Evolutionary conservation across 169 alveolate genomes (phyloP).

Genomic region (Ichthyophthirius multifiliis): DNA sequence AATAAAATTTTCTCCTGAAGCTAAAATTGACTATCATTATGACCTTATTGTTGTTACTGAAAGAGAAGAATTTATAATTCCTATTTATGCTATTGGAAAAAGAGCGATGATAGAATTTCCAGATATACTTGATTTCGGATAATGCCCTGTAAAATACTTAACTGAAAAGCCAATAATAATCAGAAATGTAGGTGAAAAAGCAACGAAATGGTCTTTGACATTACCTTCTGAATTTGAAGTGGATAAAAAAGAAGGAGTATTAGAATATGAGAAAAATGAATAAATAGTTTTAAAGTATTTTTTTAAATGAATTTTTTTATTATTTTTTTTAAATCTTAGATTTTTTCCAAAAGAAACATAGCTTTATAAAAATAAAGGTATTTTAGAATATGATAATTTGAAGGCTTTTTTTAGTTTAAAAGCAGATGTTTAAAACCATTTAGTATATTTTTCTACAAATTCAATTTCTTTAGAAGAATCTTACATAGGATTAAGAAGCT

Average conservation of each 20-base stretch:
- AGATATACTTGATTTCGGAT: slow-evolving; percentile 88
- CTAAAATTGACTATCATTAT: slow-evolving; percentile 86
- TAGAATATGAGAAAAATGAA: slow-evolving; percentile 84
- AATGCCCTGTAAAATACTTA: slow-evolving; percentile 86
- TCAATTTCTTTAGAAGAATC: slow-evolving; percentile 85
- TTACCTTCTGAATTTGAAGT: slow-evolving; percentile 73
- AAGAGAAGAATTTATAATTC: slow-evolving; percentile 90
- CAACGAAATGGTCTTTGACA: slow-evolving; percentile 87
- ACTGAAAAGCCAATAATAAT: slow-evolving; percentile 90
- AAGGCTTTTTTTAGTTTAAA: slow-evolving; percentile 74
- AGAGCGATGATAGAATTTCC: slow-evolving; percentile 90
- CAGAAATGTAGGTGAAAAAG: slow-evolving; percentile 91
- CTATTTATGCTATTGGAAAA: slow-evolving; percentile 88
- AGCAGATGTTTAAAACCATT: slow-evolving; percentile 85
- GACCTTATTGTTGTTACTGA: slow-evolving; percentile 90
- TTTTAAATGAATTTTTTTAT: neutral
- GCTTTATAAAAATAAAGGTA: slow-evolving; percentile 73
- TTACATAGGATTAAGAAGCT: slow-evolving; percentile 87
- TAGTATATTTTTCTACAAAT: slow-evolving; percentile 72
- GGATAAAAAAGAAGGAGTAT: slow-evolving; percentile 82
- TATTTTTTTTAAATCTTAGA: slow-evolving; percentile 13
- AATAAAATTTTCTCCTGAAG: slow-evolving; percentile 88
- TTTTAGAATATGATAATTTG: slow-evolving; percentile 78
- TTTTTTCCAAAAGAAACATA: slow-evolving; percentile 76
- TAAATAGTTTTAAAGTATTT: slow-evolving; percentile 61